These are phyloP conservation scores for Kwoniella dejecticola DNA, from an alignment of 768 basidiomycete species.

Conservation along the genomic window DNA sequence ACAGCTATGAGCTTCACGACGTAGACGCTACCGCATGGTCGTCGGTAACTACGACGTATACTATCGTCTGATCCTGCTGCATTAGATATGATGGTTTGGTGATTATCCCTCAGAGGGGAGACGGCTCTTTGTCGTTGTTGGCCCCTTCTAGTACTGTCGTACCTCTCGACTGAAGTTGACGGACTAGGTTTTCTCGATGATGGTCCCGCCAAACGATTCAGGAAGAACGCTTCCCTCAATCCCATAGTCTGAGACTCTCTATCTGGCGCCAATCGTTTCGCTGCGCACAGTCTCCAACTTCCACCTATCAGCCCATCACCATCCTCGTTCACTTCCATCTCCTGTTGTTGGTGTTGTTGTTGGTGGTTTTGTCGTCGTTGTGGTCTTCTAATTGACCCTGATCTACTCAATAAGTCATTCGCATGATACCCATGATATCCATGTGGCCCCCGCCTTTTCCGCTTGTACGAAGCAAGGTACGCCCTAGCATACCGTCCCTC, in stretches of 20 bases:
- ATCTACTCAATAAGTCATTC: conserved; percentile 3
- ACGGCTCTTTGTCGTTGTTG: conserved; percentile 16
- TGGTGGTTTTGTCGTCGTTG: not conserved
- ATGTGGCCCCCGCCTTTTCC: too few species aligned
- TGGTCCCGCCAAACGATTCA: conserved; percentile 44
- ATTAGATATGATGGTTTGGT: not conserved
- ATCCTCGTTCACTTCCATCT: conserved; percentile 20
- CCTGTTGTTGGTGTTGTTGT: not conserved
- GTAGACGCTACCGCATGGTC: conserved; percentile 34
- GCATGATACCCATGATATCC: conserved; percentile 11
- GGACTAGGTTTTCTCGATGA: not conserved
- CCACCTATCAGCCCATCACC: conserved; percentile 27
- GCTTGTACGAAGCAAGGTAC: conserved; percentile 39
- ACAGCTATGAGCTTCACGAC: conserved; percentile 47
- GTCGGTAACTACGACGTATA: not conserved
- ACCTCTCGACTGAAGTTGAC: not conserved
- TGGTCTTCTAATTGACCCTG: not conserved
- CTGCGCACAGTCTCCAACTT: conserved; percentile 57
- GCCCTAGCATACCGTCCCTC: conserved; percentile 50
- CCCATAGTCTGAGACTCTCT: conserved; percentile 56
- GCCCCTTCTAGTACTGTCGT: not conserved
- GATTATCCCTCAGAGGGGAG: conserved; percentile 16
- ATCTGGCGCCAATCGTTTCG: conserved; percentile 56
- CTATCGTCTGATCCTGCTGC: not conserved
- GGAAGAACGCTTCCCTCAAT: conserved; percentile 56